These are phyloP conservation scores for Musa troglodytarum DNA, from an alignment of 176 grass and related monocot genomes.

Conservation along the genomic window DNA sequence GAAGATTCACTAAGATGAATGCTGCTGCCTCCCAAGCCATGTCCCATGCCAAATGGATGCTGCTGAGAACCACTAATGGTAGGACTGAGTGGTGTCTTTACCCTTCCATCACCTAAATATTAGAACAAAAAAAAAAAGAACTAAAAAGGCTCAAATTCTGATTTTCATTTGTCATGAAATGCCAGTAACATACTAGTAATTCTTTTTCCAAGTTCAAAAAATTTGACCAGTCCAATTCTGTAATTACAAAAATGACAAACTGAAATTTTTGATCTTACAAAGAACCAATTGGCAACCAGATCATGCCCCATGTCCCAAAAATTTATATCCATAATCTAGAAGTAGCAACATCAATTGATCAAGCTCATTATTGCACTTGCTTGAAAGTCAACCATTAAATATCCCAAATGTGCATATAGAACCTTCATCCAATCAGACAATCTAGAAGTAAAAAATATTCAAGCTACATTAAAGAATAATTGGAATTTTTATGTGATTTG, in stretches of 20 bases:
- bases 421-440: too few species aligned
- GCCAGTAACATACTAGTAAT: neutral
- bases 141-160: neutral
- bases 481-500: too few species aligned
- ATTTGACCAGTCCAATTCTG: neutral
- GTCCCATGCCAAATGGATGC: constrained; percentile 67
- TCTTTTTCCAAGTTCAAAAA: constrained; percentile 3
- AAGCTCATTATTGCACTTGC: too few species aligned
- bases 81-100: constrained; percentile 84
- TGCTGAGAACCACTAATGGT: constrained; percentile 67
- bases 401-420: too few species aligned
- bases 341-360: too few species aligned
- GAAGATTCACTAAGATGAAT: constrained; percentile 74
- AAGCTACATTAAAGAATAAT: too few species aligned
- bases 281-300: neutral
- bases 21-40: constrained; percentile 60
- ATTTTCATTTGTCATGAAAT: neutral
- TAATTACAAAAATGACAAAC: neutral
- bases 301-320: too few species aligned
- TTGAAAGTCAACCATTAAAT: too few species aligned
- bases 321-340: too few species aligned
- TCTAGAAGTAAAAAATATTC: too few species aligned
- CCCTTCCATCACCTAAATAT: constrained; percentile 55
- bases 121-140: constrained; percentile 8
- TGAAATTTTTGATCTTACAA: neutral